Evolutionary conservation across 1,284 basidiomycete species (phyloP), one percentile per base, ranked within the genome.

Genomic region (Sanghuangporus weigelae): DNA sequence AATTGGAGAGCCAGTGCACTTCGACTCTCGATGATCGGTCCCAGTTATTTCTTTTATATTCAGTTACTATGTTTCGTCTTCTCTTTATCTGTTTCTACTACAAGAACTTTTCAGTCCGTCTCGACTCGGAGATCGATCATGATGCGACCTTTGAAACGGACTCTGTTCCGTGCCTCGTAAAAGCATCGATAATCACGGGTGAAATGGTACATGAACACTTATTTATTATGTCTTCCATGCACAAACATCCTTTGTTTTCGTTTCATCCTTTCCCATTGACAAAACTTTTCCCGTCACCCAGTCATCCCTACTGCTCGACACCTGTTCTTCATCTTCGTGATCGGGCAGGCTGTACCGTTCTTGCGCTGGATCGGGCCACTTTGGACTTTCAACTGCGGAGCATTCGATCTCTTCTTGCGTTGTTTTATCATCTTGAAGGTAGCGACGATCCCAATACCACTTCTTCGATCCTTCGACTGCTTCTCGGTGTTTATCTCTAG

Each of bases 401-500:
- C 16, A 12, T 16, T 46, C 44, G 1, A 7, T 46, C 8, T 46
- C 44, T 19, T n/a, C 16, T 46, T 16, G 12, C 16, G 1, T 46
- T 8, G 21, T 19, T 46, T 19, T 7, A n/a, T 46, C 16, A 46
- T 35, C 31, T 10, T 59, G 44, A 12, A 21, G 23, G 10, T n/a
- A 8, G 12, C 35, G 10, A 35, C 26, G 53, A 7, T 39, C 11
- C 50, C 50, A 51, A 50, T 21, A 40, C 23, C 31, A 1, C 44
- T 19, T 59, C 31, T 50, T 59, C n/a, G 39, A 12, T 36, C n/a
- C 14, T 35, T 54, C 55, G 48, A 57, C 59, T 35, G 55, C 56
- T 54, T 60, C 59, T n/a, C 46, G 16, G 16, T 65, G 63, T 26
- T 35, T 65, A 11, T 57, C 54, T 46, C 59, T 54, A 5, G 35